Evolutionary conservation across 2,329 filamentous ascomycete genomes (phyloP), one percentile per base, ranked within the genome.

Genomic region (Sporothrix mexicana): DNA sequence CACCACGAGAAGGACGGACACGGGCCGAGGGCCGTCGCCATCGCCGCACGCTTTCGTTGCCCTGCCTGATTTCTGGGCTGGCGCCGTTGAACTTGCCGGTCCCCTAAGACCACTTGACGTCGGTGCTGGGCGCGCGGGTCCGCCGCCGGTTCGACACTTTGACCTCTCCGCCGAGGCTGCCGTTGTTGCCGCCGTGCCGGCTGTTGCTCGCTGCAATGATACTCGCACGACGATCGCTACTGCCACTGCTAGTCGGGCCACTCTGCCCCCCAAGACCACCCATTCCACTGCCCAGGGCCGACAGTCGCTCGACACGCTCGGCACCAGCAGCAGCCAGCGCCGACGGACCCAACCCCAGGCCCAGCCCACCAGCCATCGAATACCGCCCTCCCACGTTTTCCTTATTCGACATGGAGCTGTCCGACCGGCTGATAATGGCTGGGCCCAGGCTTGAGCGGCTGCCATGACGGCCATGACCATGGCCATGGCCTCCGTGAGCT

Each of bases 371-470:
- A 2, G 53, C 69, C 10, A 55, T 67, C 47, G 73, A 57, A 23
- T 69, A 72, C 36, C 75, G 74, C 3, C 73, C 74, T 2, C 51
- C 45, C 23, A 41, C 71, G 59, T 76, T 77, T 69, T 78, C 77
- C 73, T 78, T 79, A 62, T 76, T 78, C 7, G 77, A 76, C 67
- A 76, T 47, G 0, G 77, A 77, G 73, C 77, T 77, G 10, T 78
- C 76, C 0, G 77, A 75, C 2, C 78, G 76, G 73, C 75, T 75
- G 72, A 73, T 72, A 23, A 74, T 72, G 59, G 75, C 74, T 4
- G 73, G 74, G 2, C 76, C 76, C 30, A 80, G 64, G 73, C 77
- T 79, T 8, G 78, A 77, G 17, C 80, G 76, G 2, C 76, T 73
- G 43, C 76, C 77, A n/a, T 68, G 66, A 74, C 75, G 51, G 6